phyloP scores from a whole-genome alignment of 2,329 filamentous ascomycete species.

The Sporothrix curviconia region DNA sequence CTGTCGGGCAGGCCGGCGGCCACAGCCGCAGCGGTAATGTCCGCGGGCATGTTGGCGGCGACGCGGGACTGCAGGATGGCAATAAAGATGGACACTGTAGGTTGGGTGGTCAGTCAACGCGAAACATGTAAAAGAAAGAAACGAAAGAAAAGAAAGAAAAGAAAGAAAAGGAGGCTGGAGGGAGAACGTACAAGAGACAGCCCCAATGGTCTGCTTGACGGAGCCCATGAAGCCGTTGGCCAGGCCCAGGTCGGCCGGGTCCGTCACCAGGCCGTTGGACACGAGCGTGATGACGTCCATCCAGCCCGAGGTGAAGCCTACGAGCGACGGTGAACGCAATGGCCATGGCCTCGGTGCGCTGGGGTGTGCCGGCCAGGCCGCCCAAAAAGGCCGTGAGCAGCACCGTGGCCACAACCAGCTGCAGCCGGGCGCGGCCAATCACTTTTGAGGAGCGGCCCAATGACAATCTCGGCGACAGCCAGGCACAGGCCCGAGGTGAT shows the following conservation, averaged over 20 bases:
- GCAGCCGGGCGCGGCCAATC: not conserved
- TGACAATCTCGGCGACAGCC: not conserved
- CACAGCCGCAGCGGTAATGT: not conserved
- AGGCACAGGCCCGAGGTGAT: slow-evolving; percentile 1
- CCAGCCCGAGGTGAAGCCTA: slow-evolving; percentile 13
- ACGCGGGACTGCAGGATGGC: slow-evolving; percentile 10
- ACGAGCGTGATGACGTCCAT: slow-evolving; percentile 10
- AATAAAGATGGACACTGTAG: slow-evolving; percentile 13
- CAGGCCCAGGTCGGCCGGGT: slow-evolving; percentile 13
- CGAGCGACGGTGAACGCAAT: slow-evolving; percentile 12
- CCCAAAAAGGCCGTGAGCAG: slow-evolving; percentile 8
- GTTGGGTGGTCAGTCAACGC: too few relatives aligned
- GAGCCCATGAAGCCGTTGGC: slow-evolving; percentile 16
- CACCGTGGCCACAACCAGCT: slow-evolving; percentile 1
- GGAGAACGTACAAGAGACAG: not conserved
- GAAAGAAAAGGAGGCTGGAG: too few relatives aligned
- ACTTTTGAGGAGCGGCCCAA: not conserved
- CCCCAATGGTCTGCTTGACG: slow-evolving; percentile 11
- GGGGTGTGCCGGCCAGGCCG: slow-evolving; percentile 9
- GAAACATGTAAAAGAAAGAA: too few relatives aligned
- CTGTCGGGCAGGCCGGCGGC: slow-evolving; percentile 6
- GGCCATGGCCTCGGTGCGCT: slow-evolving; percentile 1
- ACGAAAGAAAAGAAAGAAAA: too few relatives aligned
- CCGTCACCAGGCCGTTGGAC: slow-evolving; percentile 14
- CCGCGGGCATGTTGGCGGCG: not conserved